Evolutionary conservation across 441 rosid genomes (phyloP).

Genomic region (Cnidoscolus chayamansa): DNA sequence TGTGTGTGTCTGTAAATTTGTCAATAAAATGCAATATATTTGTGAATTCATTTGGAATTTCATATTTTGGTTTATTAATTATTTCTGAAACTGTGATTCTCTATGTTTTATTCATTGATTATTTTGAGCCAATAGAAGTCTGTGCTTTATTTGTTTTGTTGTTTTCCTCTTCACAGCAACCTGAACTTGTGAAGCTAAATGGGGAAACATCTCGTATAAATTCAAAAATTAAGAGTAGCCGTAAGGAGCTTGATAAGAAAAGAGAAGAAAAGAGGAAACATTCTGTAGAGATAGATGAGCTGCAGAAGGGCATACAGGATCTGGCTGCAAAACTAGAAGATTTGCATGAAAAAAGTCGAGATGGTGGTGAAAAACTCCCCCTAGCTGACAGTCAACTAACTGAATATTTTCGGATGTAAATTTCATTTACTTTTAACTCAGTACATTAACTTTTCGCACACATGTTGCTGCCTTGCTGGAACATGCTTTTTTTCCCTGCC

Average conservation of each 20-base stretch:
- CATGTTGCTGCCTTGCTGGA: not conserved
- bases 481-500: not conserved
- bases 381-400: slow-evolving; percentile 74
- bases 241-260: slow-evolving; percentile 78
- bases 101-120: slow-evolving; percentile 1
- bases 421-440: slow-evolving; percentile 21
- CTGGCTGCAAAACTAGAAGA: slow-evolving; percentile 69
- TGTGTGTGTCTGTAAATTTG: not conserved
- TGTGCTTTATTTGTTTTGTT: slow-evolving; percentile 23
- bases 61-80: not conserved
- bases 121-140: not conserved
- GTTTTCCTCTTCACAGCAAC: slow-evolving; percentile 56
- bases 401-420: slow-evolving; percentile 86
- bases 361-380: slow-evolving; percentile 75
- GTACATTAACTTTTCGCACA: not conserved
- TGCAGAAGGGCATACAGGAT: slow-evolving; percentile 71
- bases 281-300: slow-evolving; percentile 57
- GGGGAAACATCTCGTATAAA: slow-evolving; percentile 83
- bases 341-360: slow-evolving; percentile 74
- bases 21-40: not conserved
- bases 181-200: slow-evolving; percentile 81
- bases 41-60: not conserved
- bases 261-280: slow-evolving; percentile 75
- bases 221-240: slow-evolving; percentile 75
- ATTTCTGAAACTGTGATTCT: not conserved